These are phyloP conservation scores for Exserohilum rostratum DNA, from an alignment of 2,329 filamentous ascomycete species.

Conservation along the genomic window DNA sequence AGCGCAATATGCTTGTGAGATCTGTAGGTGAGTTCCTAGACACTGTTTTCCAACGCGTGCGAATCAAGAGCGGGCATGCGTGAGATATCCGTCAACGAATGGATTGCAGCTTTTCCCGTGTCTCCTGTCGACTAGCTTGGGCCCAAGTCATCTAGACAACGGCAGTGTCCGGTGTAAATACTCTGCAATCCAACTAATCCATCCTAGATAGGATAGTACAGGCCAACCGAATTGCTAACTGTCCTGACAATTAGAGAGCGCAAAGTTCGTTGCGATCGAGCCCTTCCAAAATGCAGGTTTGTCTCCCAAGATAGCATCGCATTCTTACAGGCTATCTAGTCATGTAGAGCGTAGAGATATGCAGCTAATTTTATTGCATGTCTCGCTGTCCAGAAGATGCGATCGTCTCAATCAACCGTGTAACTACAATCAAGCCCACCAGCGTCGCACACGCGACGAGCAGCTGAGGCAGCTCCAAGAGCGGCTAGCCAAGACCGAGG, in stretches of 20 bases:
- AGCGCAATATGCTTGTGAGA: neutral
- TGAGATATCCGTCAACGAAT: neutral
- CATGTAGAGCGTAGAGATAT: neutral
- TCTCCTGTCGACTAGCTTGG: too few relatives aligned
- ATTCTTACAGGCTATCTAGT: neutral
- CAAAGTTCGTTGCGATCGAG: neutral
- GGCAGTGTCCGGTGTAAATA: neutral
- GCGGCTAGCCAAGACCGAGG: neutral
- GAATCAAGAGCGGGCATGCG: neutral
- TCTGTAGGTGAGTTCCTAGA: neutral
- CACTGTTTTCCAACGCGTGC: neutral
- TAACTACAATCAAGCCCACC: neutral
- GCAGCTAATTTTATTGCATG: neutral
- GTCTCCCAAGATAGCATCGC: neutral
- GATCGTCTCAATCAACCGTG: neutral
- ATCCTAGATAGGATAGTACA: neutral
- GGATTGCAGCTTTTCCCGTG: neutral
- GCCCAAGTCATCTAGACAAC: neutral
- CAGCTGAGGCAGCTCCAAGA: constrained; percentile 1
- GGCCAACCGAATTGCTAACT: neutral
- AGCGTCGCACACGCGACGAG: neutral
- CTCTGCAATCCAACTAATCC: neutral
- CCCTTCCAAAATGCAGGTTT: neutral
- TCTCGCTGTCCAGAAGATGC: neutral
- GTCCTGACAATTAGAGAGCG: neutral